Base-by-base conservation (phyloP, 768 basidiomycete species). In the Lentinula raphanica region DNA sequence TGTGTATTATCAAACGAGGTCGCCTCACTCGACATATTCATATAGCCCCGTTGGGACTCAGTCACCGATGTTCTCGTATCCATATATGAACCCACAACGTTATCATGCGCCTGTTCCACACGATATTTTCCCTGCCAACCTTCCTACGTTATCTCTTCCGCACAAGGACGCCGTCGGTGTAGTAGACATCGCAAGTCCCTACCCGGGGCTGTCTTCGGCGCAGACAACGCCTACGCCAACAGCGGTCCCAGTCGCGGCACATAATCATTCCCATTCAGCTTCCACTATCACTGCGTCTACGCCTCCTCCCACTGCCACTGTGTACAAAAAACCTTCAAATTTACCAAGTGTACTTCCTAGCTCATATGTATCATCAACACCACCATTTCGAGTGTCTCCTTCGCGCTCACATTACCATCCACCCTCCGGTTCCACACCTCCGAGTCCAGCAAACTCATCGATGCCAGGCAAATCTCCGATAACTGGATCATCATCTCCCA, bases 1-100 rank as follows among this genome's bases (percentile, higher is more conserved):
- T 80, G 83, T 87, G 80, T 87, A 76, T 73, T 87, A 86, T 68
- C 82, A 87, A 73, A 75, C 79, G 56, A 71, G 77, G 61, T 78
- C 79, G 1, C 77, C 80, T 50, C 75, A 76, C 61, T 72, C 78
- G 35, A 73, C 73, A 61, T 65, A 73, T 42, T 60, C 78, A 79
- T 79, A 82, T 75, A 68, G 63, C 59, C 64, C 74, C 57, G 23
- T 44, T 69, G 73, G 5, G 32, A 8, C 15, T n/a, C 39, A 61
- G 15, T 53, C 49, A 36, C 59, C 49, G 13, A 27, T 45, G 39
- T 51, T 49, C 21, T 49, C 38, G 32, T 58, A 49, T 28, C 27
- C 46, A 32, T 29, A 27, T 40, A 19, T 25, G 1, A 36, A 40
- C 62, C 51, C 55, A 70, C 72, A 74, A 53, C 62, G 74, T 61